Base-by-base conservation (phyloP, 2,329 filamentous ascomycete genomes). In the Emmonsiellopsis sp. region DNA sequence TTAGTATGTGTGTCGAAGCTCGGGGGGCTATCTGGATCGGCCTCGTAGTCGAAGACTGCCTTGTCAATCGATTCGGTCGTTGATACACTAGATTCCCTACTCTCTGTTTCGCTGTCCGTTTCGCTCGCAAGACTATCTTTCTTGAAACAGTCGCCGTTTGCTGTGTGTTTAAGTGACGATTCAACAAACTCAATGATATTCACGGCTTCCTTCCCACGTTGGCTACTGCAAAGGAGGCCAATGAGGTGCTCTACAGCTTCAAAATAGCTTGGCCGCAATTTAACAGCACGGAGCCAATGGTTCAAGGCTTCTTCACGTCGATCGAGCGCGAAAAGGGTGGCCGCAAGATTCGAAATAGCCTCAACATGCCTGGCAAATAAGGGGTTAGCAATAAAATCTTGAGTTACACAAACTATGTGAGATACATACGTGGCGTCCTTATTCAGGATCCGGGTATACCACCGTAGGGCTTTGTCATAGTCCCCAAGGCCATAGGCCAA, bases 221-320 rank as follows among this genome's bases (percentile, higher is more conserved):
- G 86, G 56, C 84, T 88, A 48, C 80, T 83, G 66, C 92, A 96
- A 15, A 97, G 71, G 46, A 97, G 75, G 1, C 90, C 89, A 32
- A 97, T 87, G 1, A 98, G 79, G 73, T 97, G 91, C 67, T 98
- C 93, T 2, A 93, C 89, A 7, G 93, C 91, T 72, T 98, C 93
- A 54, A 98, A 87, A 70, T 95, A 94, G 65, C 84, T 87, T 0
- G 93, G 93, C 7, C 88, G 84, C 54, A 88, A 75, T 64, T 84
- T 87, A 30, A 97, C 83, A n/a, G 90, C 90, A 56, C 81, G 82
- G 59, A 86, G 76, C 93, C 93, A 98, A 64, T 90, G 81, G 54
- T 83, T 79, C 65, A 95, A 86, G 6, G 93, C 93, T 64, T 97
- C 92, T 47, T 86, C 80, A 55, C 86, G 86, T 55, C 86, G 84